Percentiles rank a stretch among this genome's conserved stretches.
Conservation (phyloP, 2,329 filamentous ascomycete genomes). For the Torrubiellomyces zombiae region DNA sequence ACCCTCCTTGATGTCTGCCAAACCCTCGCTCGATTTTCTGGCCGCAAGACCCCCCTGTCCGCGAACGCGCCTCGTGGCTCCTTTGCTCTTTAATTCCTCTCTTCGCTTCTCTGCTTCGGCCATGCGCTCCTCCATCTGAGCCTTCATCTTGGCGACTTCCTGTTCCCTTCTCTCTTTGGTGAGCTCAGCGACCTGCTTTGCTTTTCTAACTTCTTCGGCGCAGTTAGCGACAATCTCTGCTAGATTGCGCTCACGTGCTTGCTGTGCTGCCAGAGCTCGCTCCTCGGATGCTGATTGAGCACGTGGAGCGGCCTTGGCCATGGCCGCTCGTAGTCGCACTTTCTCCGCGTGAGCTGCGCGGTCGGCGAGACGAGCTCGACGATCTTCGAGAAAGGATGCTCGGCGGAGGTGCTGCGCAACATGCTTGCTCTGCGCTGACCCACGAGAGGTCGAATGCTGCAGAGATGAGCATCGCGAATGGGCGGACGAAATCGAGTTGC, state of each 20-base stretch:
- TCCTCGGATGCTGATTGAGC: slow-evolving; percentile 56
- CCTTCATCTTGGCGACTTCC: slow-evolving; percentile 50
- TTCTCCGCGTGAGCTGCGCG: slow-evolving; percentile 71
- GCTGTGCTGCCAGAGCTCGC: slow-evolving; percentile 57
- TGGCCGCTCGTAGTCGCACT: slow-evolving; percentile 57
- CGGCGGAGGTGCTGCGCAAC: slow-evolving; percentile 65
- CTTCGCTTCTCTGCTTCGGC: slow-evolving; percentile 61
- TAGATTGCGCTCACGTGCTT: slow-evolving; percentile 63
- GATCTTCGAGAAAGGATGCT: slow-evolving; percentile 64
- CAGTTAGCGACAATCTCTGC: slow-evolving; percentile 69
- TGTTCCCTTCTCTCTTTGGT: slow-evolving; percentile 69
- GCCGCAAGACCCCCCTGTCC: slow-evolving; percentile 33
- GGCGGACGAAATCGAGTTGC: slow-evolving; percentile 63
- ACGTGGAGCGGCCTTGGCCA: slow-evolving; percentile 52
- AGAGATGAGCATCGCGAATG: slow-evolving; percentile 51
- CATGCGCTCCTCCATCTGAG: slow-evolving; percentile 65
- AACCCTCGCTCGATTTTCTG: slow-evolving; percentile 30
- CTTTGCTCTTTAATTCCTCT: slow-evolving; percentile 42
- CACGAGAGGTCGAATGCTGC: slow-evolving; percentile 33
- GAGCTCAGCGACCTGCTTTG: slow-evolving; percentile 66
- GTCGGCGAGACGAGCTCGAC: slow-evolving; percentile 64
- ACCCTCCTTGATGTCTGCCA: slow-evolving; percentile 35
- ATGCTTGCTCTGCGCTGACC: slow-evolving; percentile 56
- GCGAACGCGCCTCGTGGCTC: slow-evolving; percentile 32
- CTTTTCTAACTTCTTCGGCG: slow-evolving; percentile 67